Evolutionary conservation across 768 basidiomycete species (phyloP), one percentile per base, ranked within the genome.

Genomic region (Phylloporus sp.): DNA sequence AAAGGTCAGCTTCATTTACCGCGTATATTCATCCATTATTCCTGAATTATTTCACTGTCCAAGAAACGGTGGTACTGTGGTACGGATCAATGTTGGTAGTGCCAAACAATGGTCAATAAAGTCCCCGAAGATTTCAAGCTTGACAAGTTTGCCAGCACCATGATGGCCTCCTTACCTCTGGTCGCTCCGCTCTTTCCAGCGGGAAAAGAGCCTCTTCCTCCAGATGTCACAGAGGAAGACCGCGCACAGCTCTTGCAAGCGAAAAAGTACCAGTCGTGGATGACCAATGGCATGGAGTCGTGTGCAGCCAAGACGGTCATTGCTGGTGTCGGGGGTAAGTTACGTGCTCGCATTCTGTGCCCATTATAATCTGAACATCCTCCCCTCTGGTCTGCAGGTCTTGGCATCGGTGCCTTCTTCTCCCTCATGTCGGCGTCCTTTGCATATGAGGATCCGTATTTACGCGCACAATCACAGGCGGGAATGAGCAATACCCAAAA

Each of bases 371-470:
- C 49, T 42, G 47, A 44, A 50, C 53, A 20, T 9, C 44, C n/a
- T 35, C 2, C 38, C 27, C 38, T 45, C 24, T 22, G 1, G 7
- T 24, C 10, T 10, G 23, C 56, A 97, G 95, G 95, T 42, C 84
- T 98, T 59, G 95, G 80, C 11, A 80, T 97, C 38, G 95, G 95
- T 53, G 94, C 87, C 28, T 94, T 97, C 77, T 91, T 98, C 73
- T 92, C 93, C 2, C 78, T 97, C 53, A 97, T 98, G 95, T 91
- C 90, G 29, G 77, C 93, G 18, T 91, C 93, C 26, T 95, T 98
- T 67, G 86, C 88, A 29, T 95, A 97, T 66, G 95, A 97, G 68
- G 95, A 97, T 67, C 94, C 95, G 11, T 73, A 91, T 40, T 77
- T 90, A 31, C 84, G 89, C 28, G 74, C 82, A 43, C 79, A 81